Conservation (phyloP, 345 rosid species). For the Hevea brasiliensis region DNA sequence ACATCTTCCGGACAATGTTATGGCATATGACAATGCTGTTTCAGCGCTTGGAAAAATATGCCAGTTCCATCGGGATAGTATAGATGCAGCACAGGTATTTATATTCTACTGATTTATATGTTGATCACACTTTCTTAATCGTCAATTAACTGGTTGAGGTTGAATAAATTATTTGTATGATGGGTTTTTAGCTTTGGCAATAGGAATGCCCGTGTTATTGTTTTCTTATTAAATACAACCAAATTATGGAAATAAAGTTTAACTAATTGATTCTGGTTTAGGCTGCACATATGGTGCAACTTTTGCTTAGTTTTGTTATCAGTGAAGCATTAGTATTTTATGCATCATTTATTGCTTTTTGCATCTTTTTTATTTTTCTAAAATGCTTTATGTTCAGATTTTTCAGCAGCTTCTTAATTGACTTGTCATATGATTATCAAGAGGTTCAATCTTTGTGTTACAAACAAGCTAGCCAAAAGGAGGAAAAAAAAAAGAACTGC, state of each 20-base stretch:
- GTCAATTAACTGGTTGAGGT: background rate
- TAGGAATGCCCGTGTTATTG: background rate
- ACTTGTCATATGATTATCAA: background rate
- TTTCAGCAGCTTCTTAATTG: background rate
- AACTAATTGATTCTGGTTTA: background rate
- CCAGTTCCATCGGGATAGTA: constrained; percentile 84
- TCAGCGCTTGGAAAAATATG: constrained; percentile 98
- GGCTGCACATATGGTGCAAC: background rate
- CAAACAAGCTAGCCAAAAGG: too few relatives aligned
- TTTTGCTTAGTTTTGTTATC: background rate
- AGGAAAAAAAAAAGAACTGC: too few relatives aligned
- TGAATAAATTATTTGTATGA: background rate
- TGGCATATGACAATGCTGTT: constrained; percentile 99
- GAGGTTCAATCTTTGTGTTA: too few relatives aligned
- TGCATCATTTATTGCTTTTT: too few relatives aligned
- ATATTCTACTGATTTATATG: background rate
- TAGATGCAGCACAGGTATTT: constrained; percentile 86
- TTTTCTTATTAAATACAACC: background rate
- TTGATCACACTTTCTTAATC: background rate
- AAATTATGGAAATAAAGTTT: background rate
- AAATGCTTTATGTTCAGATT: background rate
- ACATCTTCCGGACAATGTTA: constrained; percentile 69
- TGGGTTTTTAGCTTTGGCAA: too few relatives aligned
- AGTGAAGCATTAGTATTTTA: background rate
- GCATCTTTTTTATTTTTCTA: too few relatives aligned